phyloP scores from a whole-genome alignment of 2,329 filamentous ascomycete genomes.

The Triangularia verruculosa region DNA sequence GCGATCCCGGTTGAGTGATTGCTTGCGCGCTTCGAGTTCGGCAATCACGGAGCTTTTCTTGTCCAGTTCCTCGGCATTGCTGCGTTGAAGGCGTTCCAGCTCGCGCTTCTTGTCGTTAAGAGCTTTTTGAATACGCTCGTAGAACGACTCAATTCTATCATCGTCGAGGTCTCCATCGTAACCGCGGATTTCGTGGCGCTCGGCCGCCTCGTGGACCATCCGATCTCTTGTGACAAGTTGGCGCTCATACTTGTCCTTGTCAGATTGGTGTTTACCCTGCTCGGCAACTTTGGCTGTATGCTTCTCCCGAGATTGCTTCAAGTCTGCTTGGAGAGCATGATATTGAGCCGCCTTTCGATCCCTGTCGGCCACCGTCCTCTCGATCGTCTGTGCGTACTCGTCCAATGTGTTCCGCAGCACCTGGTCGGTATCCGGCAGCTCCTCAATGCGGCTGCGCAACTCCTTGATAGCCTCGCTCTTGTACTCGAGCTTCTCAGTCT shows the following conservation, averaged over 20 bases:
- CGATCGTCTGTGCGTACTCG: slow-evolving; percentile 74
- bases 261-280: slow-evolving; percentile 75
- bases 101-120: slow-evolving; percentile 75
- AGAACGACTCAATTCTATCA: slow-evolving; percentile 69
- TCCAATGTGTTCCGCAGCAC: slow-evolving; percentile 68
- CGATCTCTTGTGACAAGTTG: slow-evolving; percentile 69
- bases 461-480: slow-evolving; percentile 69
- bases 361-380: slow-evolving; percentile 61
- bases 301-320: slow-evolving; percentile 44
- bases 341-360: slow-evolving; percentile 63
- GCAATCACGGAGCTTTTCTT: slow-evolving; percentile 70
- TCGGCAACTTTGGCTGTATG: slow-evolving; percentile 58
- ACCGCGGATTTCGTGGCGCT: slow-evolving; percentile 74
- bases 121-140: slow-evolving; percentile 71
- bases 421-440: slow-evolving; percentile 75
- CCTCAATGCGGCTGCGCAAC: slow-evolving; percentile 68
- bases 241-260: slow-evolving; percentile 82
- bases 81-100: slow-evolving; percentile 69
- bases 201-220: slow-evolving; percentile 75
- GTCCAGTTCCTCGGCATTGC: slow-evolving; percentile 71
- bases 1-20: slow-evolving; percentile 70
- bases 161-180: slow-evolving; percentile 79
- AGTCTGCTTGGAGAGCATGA: slow-evolving; percentile 55
- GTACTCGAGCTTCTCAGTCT: slow-evolving; percentile 69
- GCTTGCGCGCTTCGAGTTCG: slow-evolving; percentile 70